Base-by-base conservation (phyloP, 306 rosid genomes). In the Bauhinia variegata region DNA sequence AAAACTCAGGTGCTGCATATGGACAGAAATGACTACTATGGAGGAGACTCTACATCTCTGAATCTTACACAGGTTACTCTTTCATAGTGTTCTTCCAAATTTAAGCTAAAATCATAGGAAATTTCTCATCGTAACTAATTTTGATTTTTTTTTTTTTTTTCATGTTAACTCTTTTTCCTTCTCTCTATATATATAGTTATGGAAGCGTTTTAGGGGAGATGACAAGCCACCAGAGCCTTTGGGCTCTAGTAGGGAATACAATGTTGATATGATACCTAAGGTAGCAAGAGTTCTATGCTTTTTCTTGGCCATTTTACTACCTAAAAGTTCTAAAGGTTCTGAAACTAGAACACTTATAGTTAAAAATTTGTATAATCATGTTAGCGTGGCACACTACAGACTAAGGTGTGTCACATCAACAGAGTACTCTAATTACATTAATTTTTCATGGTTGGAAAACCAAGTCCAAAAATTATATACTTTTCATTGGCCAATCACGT, bases 251-350 rank as follows among this genome's bases (percentile, higher is more conserved):
- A 81, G 77, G 65, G 96, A 89, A 32, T 89, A 63, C 85, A 89
- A 89, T 70, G 93, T 89, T 67, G 96, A 89, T 58, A 89, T 89
- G 91, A 89, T 87, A 59, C 96, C 96, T 18, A 89, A 86, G 88
- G 96, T 89, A 88, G 30, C 44, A 28, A 8, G 18, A 68, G 28
- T 43, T 44, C 30, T 36, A 54, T 11, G 4, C 11, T 5, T 5
- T n/a, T n/a, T n/a, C 0, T 31, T n/a, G 7, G 16, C 30, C 30
- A 8, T 49, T 23, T 51, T 9, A 23, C 33, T 58, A 47, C 33
- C n/a, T 64, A 5, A 13, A 43, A 39, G 7, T 64, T n/a, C 12
- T 23, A n/a, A n/a, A n/a, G n/a, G n/a, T n/a, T n/a, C n/a, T n/a
- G n/a, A n/a, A n/a, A n/a, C n/a, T n/a, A n/a, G n/a, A n/a, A n/a